These are phyloP conservation scores for Rhynchosporium secalis DNA, from an alignment of 2,329 filamentous ascomycete species.

Conservation along the genomic window DNA sequence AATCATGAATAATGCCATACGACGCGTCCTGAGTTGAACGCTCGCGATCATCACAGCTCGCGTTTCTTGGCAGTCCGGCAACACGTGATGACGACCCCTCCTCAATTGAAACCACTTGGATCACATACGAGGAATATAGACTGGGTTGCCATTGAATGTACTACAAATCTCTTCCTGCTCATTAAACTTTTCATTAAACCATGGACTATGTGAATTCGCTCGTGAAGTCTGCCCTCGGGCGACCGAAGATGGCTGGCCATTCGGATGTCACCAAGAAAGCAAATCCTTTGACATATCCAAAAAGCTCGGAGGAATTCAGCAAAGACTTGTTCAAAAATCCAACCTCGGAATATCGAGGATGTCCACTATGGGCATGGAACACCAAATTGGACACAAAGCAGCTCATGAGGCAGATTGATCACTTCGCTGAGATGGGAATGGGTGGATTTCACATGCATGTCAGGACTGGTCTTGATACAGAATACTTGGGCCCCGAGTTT, in stretches of 20 bases:
- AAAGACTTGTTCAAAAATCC: slow-evolving; percentile 37
- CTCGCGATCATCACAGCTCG: background rate
- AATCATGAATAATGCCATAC: slow-evolving; percentile 12
- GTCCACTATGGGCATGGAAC: slow-evolving; percentile 40
- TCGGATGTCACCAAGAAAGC: slow-evolving; percentile 12
- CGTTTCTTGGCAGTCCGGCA: background rate
- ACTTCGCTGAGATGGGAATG: slow-evolving; percentile 39
- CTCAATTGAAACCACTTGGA: slow-evolving; percentile 1
- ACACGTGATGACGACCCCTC: slow-evolving; percentile 3
- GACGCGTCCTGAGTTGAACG: background rate
- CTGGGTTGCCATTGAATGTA: background rate
- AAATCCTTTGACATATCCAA: slow-evolving; percentile 39
- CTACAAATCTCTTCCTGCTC: background rate
- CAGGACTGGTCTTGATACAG: slow-evolving; percentile 39
- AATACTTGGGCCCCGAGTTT: slow-evolving; percentile 40
- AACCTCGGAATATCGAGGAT: slow-evolving; percentile 39
- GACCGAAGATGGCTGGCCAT: slow-evolving; percentile 12
- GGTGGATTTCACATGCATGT: slow-evolving; percentile 40
- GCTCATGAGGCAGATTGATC: slow-evolving; percentile 39
- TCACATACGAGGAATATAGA: background rate
- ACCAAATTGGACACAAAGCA: slow-evolving; percentile 35
- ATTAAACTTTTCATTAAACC: background rate
- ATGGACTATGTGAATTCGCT: slow-evolving; percentile 27
- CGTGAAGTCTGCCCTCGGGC: slow-evolving; percentile 10
- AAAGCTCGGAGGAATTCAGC: slow-evolving; percentile 33